These are phyloP conservation scores for Aspergillus ostianus DNA, from an alignment of 495 filamentous ascomycete genomes.

Conservation along the genomic window DNA sequence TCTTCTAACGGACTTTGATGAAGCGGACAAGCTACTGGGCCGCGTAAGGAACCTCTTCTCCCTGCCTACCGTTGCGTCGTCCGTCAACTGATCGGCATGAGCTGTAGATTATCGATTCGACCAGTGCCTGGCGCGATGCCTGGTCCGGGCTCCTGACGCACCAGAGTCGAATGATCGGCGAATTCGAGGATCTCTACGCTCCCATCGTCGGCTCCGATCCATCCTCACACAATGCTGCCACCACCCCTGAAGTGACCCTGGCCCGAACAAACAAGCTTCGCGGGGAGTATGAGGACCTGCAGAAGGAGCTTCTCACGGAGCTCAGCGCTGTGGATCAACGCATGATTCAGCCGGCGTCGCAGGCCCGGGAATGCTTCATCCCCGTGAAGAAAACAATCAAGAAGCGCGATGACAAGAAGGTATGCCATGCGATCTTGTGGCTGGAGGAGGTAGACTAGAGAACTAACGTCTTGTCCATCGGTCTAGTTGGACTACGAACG, in stretches of 20 bases:
- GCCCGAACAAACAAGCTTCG: slow-evolving; percentile 66
- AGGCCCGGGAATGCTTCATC: slow-evolving; percentile 68
- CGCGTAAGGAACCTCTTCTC: slow-evolving; percentile 49
- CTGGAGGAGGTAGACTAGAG: background rate
- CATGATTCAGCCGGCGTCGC: slow-evolving; percentile 69
- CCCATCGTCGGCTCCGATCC: slow-evolving; percentile 70
- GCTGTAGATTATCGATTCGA: slow-evolving; percentile 73
- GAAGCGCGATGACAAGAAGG: slow-evolving; percentile 84
- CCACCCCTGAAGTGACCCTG: slow-evolving; percentile 63
- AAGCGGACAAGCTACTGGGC: slow-evolving; percentile 74
- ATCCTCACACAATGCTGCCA: slow-evolving; percentile 44
- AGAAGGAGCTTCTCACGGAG: slow-evolving; percentile 71
- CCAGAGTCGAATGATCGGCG: slow-evolving; percentile 67
- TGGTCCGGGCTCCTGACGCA: slow-evolving; percentile 74
- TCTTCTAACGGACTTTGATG: slow-evolving; percentile 78
- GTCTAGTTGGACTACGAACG: slow-evolving; percentile 75
- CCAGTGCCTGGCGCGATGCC: slow-evolving; percentile 78
- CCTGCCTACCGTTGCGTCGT: background rate
- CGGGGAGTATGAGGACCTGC: slow-evolving; percentile 70
- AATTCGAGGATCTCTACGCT: slow-evolving; percentile 78
- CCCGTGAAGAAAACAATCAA: slow-evolving; percentile 90
- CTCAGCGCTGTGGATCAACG: slow-evolving; percentile 68
- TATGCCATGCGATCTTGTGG: slow-evolving; percentile 18
- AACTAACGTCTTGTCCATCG: background rate
- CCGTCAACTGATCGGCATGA: slow-evolving; percentile 3